Evolutionary conservation across 2,329 filamentous ascomycete genomes (phyloP), one percentile per base, ranked within the genome.

Genomic region (Cladosporium sp.): DNA sequence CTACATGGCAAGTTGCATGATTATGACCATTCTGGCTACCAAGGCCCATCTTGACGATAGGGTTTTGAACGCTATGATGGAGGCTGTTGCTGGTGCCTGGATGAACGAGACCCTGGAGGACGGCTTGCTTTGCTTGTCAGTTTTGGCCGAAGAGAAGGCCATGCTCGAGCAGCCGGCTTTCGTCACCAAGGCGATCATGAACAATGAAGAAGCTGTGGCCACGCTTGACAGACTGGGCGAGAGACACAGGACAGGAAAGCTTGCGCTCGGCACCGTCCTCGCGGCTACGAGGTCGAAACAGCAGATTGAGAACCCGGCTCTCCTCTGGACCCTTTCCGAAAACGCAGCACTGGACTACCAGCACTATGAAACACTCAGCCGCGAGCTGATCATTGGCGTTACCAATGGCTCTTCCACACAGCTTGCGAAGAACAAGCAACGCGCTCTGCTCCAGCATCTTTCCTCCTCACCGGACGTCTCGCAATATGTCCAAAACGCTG

Each of bases 1-100:
- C 36, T 86, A 91, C 57, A 79, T 94, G 53, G 90, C 86, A 13
- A 91, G 87, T 51, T 97, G 95, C 67, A 95, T 96, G 86, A 83
- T 95, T 16, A 79, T 91, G 50, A 82, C 89, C 6, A 83, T 97
- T 42, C 78, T 97, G 54, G 90, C 88, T 6, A 84, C 88, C 42
- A 95, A 95, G 68, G 84, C 86, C 1, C 78, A 80, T 41, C 76
- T 97, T 12, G 82, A 86, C 40, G 90, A 97, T 60, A 79, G 80
- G 50, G 80, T 91, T 2, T 75, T 97, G n/a, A 83, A 87, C 48
- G 84, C 85, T 1, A 78, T 98, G 62, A 95, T 97, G 89, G 88
- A 95, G 61, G 88, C 91, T 55, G 80, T 95, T 29, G 84, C 86
- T 7, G 72, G 78, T 22, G 88, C 86, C 7, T 94, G 89, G 83